Conservation (phyloP, 1,284 basidiomycete species). For the Pseudozyma sp. region DNA sequence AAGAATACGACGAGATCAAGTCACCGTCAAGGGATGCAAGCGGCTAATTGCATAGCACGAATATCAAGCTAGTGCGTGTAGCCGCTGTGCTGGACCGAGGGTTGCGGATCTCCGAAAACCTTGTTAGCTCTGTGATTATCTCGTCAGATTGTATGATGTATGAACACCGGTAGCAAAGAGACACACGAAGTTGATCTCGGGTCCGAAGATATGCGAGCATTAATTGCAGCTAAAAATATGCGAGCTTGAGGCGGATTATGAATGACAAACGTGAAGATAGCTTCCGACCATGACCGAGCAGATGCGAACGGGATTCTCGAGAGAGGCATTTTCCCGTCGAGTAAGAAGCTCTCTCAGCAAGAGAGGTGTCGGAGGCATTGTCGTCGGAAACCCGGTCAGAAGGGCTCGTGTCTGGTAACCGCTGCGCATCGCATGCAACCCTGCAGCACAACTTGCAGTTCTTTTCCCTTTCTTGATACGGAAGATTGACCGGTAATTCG, state of each 20-base stretch:
- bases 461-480: neutral
- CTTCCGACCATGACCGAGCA: neutral
- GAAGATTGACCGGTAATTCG: neutral
- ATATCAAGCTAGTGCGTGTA: too few species aligned
- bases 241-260: too few species aligned
- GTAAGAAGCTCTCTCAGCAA: neutral
- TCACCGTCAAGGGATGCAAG: too few species aligned
- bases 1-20: too few species aligned
- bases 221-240: too few species aligned
- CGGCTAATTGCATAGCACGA: neutral
- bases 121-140: slow-evolving; percentile 10
- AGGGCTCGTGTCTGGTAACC: neutral
- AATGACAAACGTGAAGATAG: neutral
- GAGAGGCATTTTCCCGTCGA: too few species aligned
- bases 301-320: neutral
- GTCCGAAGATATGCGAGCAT: too few species aligned
- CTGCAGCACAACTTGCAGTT: neutral
- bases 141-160: neutral
- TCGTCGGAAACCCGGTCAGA: slow-evolving; percentile 8
- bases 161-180: neutral
- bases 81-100: neutral
- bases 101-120: slow-evolving; percentile 7
- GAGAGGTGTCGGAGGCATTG: neutral
- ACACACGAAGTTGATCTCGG: neutral
- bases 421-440: neutral